Base-by-base conservation (phyloP, 2,329 filamentous ascomycete genomes). In the Dryadomyces quercus-mongolicae region DNA sequence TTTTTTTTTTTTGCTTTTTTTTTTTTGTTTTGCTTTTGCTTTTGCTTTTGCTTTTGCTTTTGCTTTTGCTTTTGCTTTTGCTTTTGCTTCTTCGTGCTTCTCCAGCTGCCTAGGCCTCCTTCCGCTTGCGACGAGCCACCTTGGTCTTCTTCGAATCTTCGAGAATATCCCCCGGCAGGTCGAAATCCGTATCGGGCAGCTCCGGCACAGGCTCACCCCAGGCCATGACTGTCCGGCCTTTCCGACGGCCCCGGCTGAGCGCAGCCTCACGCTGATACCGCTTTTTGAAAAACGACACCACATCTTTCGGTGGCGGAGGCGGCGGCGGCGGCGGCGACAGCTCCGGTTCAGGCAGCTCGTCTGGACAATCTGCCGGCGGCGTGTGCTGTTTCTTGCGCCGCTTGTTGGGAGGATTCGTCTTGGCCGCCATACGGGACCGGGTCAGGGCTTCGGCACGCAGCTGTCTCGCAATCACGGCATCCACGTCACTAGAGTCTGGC, bases 221-320 rank as follows among this genome's bases (percentile, higher is more conserved):
- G 3, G 91, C 92, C 49, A 85, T 74, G 16, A 84, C 75, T 52
- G 78, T 86, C 51, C 88, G 77, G 46, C 82, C 81, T 51, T 82
- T 80, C 52, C 87, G 81, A 38, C 89, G 78, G 50, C 81, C 75
- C 60, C 81, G 82, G 57, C 81, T 85, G n/a, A 95, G 69, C 10
- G 91, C 89, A 7, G 83, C 81, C 21, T 90, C 87, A 25, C 92
- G 84, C 57, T 92, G 77, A 63, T 94, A 84, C 22, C 78, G 82
- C 69, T 93, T 90, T 18, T 77, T 68, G 65, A 90, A 97, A 71
- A 96, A 96, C 0, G 88, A 95, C n/a, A 74, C 85, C 64, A 96
- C 90, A 42, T 87, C 85, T 55, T 75, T 78, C 2, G 67, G 67
- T 12, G 68, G 63, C 18, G 69, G 16, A 21, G 21, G 4, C 18